Conservation (phyloP, 2,329 filamentous ascomycete species). For the Scortechinia acanthostroma region DNA sequence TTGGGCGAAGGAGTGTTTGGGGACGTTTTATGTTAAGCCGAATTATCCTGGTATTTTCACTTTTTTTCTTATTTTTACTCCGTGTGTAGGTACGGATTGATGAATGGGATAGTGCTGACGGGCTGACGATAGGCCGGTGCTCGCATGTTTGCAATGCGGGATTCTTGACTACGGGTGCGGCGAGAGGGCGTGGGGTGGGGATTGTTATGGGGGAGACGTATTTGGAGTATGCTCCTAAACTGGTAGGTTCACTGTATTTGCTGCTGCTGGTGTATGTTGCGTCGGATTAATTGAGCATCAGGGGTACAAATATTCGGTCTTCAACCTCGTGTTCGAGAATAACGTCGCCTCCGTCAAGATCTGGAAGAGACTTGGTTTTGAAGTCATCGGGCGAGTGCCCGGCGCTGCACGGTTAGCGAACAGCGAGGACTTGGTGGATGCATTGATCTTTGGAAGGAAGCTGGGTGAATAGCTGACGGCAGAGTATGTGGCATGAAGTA, state of each 20-base stretch:
- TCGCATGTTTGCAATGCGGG: constrained; percentile 27
- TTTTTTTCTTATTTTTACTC: neutral
- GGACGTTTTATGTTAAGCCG: constrained; percentile 28
- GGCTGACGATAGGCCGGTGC: constrained; percentile 18
- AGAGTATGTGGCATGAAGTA: neutral
- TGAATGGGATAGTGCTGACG: constrained; percentile 2
- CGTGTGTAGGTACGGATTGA: constrained; percentile 2
- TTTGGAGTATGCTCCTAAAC: constrained; percentile 21
- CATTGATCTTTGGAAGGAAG: constrained; percentile 23
- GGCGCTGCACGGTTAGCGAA: constrained; percentile 21
- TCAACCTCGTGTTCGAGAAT: constrained; percentile 27
- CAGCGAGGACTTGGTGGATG: constrained; percentile 24
- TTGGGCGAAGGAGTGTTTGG: constrained; percentile 22
- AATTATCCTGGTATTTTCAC: constrained; percentile 25
- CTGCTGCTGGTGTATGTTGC: neutral
- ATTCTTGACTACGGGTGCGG: constrained; percentile 20
- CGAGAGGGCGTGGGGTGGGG: constrained; percentile 21
- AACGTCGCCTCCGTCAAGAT: constrained; percentile 25
- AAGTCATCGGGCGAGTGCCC: constrained; percentile 23
- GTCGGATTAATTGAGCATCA: constrained; percentile 6
- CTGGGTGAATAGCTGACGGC: constrained; percentile 8
- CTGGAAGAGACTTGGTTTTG: constrained; percentile 25
- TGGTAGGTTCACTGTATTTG: constrained; percentile 21
- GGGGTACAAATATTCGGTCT: constrained; percentile 29
- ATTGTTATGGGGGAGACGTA: constrained; percentile 23